Evolutionary conservation across 2,329 filamentous ascomycete species (phyloP).

Genomic region (Colletotrichum sansevieriae): DNA sequence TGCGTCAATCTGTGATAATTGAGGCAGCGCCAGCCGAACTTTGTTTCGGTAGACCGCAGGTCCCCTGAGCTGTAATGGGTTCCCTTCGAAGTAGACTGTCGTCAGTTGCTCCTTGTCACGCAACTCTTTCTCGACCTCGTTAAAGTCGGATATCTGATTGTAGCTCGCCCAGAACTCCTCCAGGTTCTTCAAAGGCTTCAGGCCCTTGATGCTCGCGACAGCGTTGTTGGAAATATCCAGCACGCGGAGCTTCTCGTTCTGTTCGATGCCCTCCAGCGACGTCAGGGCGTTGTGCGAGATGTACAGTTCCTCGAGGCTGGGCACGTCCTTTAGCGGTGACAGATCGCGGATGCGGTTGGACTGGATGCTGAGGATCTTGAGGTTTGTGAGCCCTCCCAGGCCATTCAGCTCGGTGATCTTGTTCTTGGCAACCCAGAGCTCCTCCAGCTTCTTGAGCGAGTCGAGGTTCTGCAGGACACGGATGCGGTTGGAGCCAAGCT

Average conservation of each 20-base stretch:
- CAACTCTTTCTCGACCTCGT: slow-evolving; percentile 83
- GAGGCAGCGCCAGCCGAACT: slow-evolving; percentile 86
- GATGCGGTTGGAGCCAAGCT: slow-evolving; percentile 93
- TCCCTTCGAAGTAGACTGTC: slow-evolving; percentile 97
- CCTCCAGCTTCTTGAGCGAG: slow-evolving; percentile 80
- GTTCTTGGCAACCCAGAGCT: slow-evolving; percentile 96
- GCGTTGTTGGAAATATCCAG: slow-evolving; percentile 93
- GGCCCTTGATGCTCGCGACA: slow-evolving; percentile 79
- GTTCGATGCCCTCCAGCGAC: slow-evolving; percentile 79
- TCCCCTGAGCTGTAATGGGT: slow-evolving; percentile 83
- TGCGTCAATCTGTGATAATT: slow-evolving; percentile 94
- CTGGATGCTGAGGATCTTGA: slow-evolving; percentile 93
- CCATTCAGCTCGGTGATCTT: slow-evolving; percentile 89
- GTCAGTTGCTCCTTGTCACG: slow-evolving; percentile 82
- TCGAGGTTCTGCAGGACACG: slow-evolving; percentile 90
- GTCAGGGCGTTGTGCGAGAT: slow-evolving; percentile 94
- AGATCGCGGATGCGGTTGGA: slow-evolving; percentile 91
- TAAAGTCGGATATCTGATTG: slow-evolving; percentile 84
- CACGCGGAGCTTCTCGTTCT: slow-evolving; percentile 76
- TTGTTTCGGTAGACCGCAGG: slow-evolving; percentile 96
- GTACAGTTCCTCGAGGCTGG: slow-evolving; percentile 90
- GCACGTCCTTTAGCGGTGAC: slow-evolving; percentile 78
- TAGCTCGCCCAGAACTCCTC: slow-evolving; percentile 97
- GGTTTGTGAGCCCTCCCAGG: slow-evolving; percentile 79
- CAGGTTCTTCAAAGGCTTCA: slow-evolving; percentile 76